Evolutionary conservation across 805 yeast genomes (phyloP).

Genomic region (Dipodascopsis tothii): DNA sequence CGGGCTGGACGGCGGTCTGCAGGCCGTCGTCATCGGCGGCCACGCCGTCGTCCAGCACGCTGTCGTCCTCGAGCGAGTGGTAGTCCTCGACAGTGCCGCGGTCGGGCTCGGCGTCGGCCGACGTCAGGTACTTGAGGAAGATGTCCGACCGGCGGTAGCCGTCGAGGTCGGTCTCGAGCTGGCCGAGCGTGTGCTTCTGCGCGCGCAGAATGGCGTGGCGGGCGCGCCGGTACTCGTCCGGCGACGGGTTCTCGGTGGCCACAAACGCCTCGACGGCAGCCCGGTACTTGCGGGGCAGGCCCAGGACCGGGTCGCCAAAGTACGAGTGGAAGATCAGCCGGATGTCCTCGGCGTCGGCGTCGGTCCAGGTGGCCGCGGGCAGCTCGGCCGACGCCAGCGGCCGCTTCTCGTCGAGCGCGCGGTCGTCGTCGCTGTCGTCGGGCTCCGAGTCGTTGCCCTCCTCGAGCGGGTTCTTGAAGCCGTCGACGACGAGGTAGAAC

Average conservation of each 20-base stretch:
- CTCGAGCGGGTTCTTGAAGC: constrained; percentile 65
- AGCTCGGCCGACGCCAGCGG: background rate
- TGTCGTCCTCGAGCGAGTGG: constrained; percentile 26
- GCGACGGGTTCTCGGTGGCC: constrained; percentile 18
- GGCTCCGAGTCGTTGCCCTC: constrained; percentile 29
- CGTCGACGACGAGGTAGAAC: constrained; percentile 61
- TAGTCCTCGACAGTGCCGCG: constrained; percentile 26
- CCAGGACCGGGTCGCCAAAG: constrained; percentile 30
- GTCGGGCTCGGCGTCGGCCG: constrained; percentile 25
- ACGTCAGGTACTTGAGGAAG: constrained; percentile 47
- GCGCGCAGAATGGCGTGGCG: constrained; percentile 51
- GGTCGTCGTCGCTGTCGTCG: constrained; percentile 27
- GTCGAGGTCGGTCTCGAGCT: constrained; percentile 50
- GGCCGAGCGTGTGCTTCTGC: constrained; percentile 47
- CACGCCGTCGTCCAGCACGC: constrained; percentile 30
- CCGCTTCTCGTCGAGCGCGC: constrained; percentile 8
- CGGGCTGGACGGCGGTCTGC: constrained; percentile 21
- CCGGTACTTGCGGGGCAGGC: constrained; percentile 23
- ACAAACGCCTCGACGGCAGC: constrained; percentile 37
- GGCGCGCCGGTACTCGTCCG: constrained; percentile 42
- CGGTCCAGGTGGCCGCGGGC: constrained; percentile 20
- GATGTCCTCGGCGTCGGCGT: constrained; percentile 47
- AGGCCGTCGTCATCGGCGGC: constrained; percentile 24
- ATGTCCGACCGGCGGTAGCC: constrained; percentile 54
- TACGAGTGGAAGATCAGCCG: constrained; percentile 41